Evolutionary conservation across 768 basidiomycete species (phyloP), one percentile per base, ranked within the genome.

Genomic region (Scleroderma bovista): DNA sequence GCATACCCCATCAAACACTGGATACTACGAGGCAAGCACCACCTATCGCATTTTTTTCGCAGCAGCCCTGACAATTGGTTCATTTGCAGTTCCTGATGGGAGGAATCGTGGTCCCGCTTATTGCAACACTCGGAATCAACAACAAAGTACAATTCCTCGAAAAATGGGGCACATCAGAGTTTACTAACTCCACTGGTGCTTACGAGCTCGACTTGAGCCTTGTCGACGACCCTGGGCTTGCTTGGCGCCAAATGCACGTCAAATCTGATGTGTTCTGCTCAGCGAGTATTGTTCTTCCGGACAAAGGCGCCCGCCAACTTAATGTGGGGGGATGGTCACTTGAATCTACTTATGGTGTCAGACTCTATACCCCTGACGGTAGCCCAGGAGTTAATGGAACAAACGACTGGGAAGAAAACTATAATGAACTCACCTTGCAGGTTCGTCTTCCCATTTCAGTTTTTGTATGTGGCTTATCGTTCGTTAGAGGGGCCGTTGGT

Each of bases 241-340:
- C 86, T 7, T 91, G 86, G 86, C 83, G 87, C 34, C 74, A 74
- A 52, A 87, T 90, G 84, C 81, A 88, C 52, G 68, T 88, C 56
- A 72, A 86, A 67, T 74, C 84, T 10, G 85, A 91, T 56, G 86
- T 90, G 11, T 91, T 91, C 72, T 90, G 88, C 60, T 80, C 88
- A 3, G 88, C 71, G 10, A 78, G 79, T 39, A 69, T 91, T 40
- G 77, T 86, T 31, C 77, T 90, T 31, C 88, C 88, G 1, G 88
- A 90, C 60, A 84, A 82, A 53, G 81, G 68, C 15, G 88, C 72
- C 3, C 53, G 66, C 10, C 58, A 57, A 50, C 57, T 65, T 42
- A 61, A 62, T 38, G 33, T 68, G 9, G 59, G 62, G 16, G 72
- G 71, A 6, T 80, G 88, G 88, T 86, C 85, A 16, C 67, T 78